A percentile compares a stretch with the other conserved stretches of the same genome.
Conservation (phyloP, 2,329 filamentous ascomycete genomes). For the Neoarthrinium moseri region DNA sequence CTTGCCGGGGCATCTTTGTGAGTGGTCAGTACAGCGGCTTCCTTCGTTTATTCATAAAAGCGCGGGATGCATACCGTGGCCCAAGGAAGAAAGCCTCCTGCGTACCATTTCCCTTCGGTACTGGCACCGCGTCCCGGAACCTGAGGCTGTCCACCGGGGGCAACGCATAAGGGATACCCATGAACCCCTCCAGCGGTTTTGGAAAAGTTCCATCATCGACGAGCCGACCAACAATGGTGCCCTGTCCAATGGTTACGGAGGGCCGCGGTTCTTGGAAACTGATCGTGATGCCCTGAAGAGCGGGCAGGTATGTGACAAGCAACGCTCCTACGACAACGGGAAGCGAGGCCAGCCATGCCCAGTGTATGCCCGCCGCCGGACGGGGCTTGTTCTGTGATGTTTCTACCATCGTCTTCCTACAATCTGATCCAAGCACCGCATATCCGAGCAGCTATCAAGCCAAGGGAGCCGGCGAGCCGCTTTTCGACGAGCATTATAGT, state of each 20-base stretch:
- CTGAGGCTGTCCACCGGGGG: conserved; percentile 41
- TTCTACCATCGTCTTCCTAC: not conserved
- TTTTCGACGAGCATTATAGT: too few relatives aligned
- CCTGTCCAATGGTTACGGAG: conserved; percentile 28
- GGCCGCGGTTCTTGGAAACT: not conserved
- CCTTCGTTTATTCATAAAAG: not conserved
- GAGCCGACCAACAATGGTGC: conserved; percentile 27
- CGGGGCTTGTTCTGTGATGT: not conserved
- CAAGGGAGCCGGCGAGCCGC: too few relatives aligned
- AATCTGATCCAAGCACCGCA: too few relatives aligned
- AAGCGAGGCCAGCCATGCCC: not conserved
- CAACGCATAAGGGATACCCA: conserved; percentile 46
- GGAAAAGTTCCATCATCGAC: conserved; percentile 28
- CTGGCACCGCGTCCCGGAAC: conserved; percentile 35
- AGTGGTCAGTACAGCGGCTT: not conserved
- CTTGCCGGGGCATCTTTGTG: conserved; percentile 25
- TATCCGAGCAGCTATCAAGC: too few relatives aligned
- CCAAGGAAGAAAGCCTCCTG: conserved; percentile 23
- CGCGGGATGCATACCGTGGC: conserved; percentile 12
- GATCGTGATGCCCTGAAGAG: not conserved
- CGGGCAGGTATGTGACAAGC: not conserved
- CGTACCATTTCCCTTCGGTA: conserved; percentile 24
- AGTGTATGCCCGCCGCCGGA: not conserved
- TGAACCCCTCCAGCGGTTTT: conserved; percentile 37
- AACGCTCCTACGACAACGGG: not conserved